Evolutionary conservation across 2,329 filamentous ascomycete genomes (phyloP), one percentile per base, ranked within the genome.

Genomic region (Neodidymelliopsis sp.): DNA sequence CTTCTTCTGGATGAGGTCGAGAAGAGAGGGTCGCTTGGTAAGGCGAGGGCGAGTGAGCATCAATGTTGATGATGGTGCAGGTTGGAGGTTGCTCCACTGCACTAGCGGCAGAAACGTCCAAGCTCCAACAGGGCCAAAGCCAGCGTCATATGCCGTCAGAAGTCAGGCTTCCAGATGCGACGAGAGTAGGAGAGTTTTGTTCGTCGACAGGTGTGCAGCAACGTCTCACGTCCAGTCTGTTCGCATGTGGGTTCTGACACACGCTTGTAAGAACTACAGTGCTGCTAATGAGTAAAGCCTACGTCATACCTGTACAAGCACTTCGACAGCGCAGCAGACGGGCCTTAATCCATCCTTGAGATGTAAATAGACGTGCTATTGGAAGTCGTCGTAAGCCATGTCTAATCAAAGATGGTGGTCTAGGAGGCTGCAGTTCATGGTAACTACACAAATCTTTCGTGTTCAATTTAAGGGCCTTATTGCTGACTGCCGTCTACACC

Each of bases 41-140:
- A 87, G 73, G 70, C 77, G 79, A 69, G 81, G 83, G 67, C 81
- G 77, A 67, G 82, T 82, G 68, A 84, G 77, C 80, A 82, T 81
- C 46, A 25, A 53, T 24, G 37, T 49, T 41, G 51, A 35, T 36
- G 51, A 34, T 52, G 49, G 48, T 57, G 55, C 57, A 63, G 57
- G 58, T 53, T 51, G 53, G 41, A 60, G 53, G 48, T 51, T 54
- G 51, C 49, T 55, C 47, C 34, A 53, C 27, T 33, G 48, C 54
- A 40, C 49, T 48, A 53, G n/a, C n/a, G n/a, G n/a, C n/a, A 35
- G 43, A 45, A 52, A 44, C 49, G 49, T 48, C 37, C 47, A 35
- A 47, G 37, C 36, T 52, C 19, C 27, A 27, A 30, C 33, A 41
- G 18, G 40, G n/a, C 40, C 28, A 27, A 31, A 39, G 27, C 24